Evolutionary conservation across 345 rosid species (phyloP).

Genomic region (Limnanthes douglasii): DNA sequence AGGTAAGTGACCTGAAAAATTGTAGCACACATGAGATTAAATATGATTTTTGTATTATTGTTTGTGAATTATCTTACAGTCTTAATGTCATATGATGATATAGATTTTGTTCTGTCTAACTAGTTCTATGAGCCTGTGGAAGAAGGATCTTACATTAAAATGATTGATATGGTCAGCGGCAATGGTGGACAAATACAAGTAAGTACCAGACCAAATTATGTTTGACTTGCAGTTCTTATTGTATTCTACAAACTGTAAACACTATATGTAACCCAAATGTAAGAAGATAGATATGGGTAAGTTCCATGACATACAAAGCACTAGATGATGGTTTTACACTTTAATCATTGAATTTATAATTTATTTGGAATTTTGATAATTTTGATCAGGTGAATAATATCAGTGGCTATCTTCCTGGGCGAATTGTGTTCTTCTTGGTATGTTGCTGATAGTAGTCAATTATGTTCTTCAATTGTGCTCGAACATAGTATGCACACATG

Average conservation of each 20-base stretch:
- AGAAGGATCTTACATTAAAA: conserved; percentile 97
- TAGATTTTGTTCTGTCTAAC: conserved; percentile 11
- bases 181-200: conserved; percentile 96
- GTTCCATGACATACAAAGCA: no score
- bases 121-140: conserved; percentile 98
- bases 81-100: conserved; percentile 3
- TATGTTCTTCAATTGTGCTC: no score
- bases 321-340: no score
- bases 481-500: no score
- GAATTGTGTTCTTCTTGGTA: conserved; percentile 99
- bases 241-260: not conserved
- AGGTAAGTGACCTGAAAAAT: no score
- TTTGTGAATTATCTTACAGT: conserved; percentile 4
- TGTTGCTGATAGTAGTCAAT: no score
- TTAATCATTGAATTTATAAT: conserved; percentile 5
- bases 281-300: no score
- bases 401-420: conserved; percentile 98
- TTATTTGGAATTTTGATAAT: not conserved
- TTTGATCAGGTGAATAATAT: conserved; percentile 83
- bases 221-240: not conserved
- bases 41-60: conserved; percentile 6
- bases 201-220: conserved; percentile 6
- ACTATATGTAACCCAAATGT: no score
- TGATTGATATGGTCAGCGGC: conserved; percentile 99
- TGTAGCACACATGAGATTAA: no score